These are phyloP conservation scores for Solanum piurae DNA, from an alignment of 257 asterid genomes.

Conservation along the genomic window DNA sequence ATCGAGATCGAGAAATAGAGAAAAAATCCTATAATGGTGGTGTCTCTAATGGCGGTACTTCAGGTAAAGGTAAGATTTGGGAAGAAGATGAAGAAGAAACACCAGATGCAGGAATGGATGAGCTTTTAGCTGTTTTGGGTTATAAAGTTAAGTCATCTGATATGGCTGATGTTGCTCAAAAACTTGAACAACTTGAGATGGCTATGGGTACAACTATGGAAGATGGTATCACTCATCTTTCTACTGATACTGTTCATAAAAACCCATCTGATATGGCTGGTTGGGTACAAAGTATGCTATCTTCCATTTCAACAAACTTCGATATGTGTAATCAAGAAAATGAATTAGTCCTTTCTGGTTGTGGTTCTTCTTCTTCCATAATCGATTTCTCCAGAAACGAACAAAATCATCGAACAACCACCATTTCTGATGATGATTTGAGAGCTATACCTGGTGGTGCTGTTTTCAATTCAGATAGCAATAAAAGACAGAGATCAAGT, in stretches of 20 bases:
- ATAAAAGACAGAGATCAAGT: conserved; percentile 32
- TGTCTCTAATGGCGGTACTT: neutral
- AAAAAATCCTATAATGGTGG: neutral
- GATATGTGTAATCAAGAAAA: neutral
- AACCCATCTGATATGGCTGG: conserved; percentile 74
- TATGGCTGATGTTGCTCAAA: conserved; percentile 75
- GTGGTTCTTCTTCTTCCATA: conserved; percentile 15
- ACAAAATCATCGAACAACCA: neutral
- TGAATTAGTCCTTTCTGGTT: conserved; percentile 2
- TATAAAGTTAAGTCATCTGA: conserved; percentile 72
- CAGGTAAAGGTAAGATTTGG: conserved; percentile 43
- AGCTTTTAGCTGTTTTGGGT: conserved; percentile 65
- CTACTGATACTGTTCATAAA: conserved; percentile 43
- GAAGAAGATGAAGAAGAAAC: conserved; percentile 19
- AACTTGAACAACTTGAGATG: conserved; percentile 70
- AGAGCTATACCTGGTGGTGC: conserved; percentile 81
- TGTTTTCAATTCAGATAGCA: conserved; percentile 10
- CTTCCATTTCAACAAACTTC: neutral
- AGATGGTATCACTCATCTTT: conserved; percentile 42
- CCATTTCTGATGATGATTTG: conserved; percentile 50
- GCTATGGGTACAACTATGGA: conserved; percentile 50
- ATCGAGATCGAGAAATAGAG: conserved; percentile 41
- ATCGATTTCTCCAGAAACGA: neutral
- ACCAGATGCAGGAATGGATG: conserved; percentile 72
- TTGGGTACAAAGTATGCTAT: conserved; percentile 60